Evolutionary conservation across 768 basidiomycete genomes (phyloP).

Genomic region (Leucocoprinus sp.): DNA sequence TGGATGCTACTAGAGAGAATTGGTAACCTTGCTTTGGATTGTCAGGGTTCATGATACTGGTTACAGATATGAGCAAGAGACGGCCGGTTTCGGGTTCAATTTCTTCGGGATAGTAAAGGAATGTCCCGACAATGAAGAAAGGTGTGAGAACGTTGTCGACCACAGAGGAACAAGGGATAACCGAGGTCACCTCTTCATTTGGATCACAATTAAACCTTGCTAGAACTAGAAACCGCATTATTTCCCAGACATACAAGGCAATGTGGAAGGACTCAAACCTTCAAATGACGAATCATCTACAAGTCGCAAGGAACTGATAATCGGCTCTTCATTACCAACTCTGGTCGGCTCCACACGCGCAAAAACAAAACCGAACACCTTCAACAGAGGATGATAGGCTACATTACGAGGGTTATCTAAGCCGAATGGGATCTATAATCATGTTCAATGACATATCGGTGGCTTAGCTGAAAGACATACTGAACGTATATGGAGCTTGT

Average conservation of each 20-base stretch:
- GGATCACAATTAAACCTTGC: slow-evolving; percentile 38
- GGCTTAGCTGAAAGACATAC: slow-evolving; percentile 29
- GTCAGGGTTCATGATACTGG: slow-evolving; percentile 18
- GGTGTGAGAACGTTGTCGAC: slow-evolving; percentile 25
- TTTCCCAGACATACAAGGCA: not conserved
- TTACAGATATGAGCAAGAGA: slow-evolving; percentile 46
- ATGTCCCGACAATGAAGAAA: slow-evolving; percentile 45
- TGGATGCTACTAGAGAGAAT: slow-evolving; percentile 33
- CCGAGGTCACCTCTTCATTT: slow-evolving; percentile 58
- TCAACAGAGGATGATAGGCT: slow-evolving; percentile 43
- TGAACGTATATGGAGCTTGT: slow-evolving; percentile 76
- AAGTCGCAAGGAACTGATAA: slow-evolving; percentile 53
- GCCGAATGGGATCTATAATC: slow-evolving; percentile 57
- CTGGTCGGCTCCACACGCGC: slow-evolving; percentile 44
- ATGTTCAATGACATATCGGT: not conserved
- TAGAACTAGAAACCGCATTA: slow-evolving; percentile 26
- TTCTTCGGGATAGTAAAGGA: slow-evolving; percentile 32
- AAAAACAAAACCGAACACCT: slow-evolving; percentile 62
- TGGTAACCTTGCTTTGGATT: slow-evolving; percentile 20
- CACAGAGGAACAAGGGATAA: slow-evolving; percentile 29
- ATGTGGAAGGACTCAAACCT: slow-evolving; percentile 31
- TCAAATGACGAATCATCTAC: slow-evolving; percentile 58
- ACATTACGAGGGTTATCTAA: slow-evolving; percentile 65
- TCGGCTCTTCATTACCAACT: slow-evolving; percentile 38
- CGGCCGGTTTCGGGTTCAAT: slow-evolving; percentile 49